A percentile compares a stretch with the other conserved stretches of the same genome.
Conservation (phyloP, 441 rosid species). For the Gossypium schwendimanii region DNA sequence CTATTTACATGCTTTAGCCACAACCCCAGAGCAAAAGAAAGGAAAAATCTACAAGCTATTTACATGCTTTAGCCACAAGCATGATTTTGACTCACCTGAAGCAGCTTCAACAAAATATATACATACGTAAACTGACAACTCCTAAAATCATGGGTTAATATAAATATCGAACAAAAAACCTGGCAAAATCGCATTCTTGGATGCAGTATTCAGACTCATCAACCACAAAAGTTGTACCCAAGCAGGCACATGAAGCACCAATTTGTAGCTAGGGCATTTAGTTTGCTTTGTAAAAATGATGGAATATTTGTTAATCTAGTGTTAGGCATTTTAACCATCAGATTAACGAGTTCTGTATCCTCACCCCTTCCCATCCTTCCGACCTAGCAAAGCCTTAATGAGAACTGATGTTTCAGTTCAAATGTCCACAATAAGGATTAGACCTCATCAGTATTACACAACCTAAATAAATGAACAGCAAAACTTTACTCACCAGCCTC, state of each 20-base stretch:
- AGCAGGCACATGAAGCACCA: not conserved
- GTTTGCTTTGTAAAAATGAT: not conserved
- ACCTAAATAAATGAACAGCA: not conserved
- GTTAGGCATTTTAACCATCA: not conserved
- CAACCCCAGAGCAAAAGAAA: not conserved
- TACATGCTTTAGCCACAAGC: constrained; percentile 9
- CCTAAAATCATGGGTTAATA: not conserved
- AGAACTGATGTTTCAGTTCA: not conserved
- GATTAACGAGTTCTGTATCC: not conserved
- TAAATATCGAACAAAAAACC: not conserved
- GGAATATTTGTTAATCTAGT: not conserved
- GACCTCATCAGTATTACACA: not conserved
- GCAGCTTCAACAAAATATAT: not conserved
- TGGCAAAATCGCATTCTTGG: not conserved
- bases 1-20: constrained; percentile 7
- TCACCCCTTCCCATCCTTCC: not conserved
- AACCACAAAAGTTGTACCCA: constrained; percentile 5
- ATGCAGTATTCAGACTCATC: not conserved
- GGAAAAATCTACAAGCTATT: not conserved
- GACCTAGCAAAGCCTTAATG: not conserved
- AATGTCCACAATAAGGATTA: not conserved
- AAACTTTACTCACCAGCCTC: constrained; percentile 57
- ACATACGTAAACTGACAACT: not conserved
- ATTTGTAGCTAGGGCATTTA: not conserved
- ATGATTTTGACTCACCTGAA: not conserved